phyloP scores from a whole-genome alignment of 2,329 filamentous ascomycete species.

The Phaeomoniella chlamydospora region DNA sequence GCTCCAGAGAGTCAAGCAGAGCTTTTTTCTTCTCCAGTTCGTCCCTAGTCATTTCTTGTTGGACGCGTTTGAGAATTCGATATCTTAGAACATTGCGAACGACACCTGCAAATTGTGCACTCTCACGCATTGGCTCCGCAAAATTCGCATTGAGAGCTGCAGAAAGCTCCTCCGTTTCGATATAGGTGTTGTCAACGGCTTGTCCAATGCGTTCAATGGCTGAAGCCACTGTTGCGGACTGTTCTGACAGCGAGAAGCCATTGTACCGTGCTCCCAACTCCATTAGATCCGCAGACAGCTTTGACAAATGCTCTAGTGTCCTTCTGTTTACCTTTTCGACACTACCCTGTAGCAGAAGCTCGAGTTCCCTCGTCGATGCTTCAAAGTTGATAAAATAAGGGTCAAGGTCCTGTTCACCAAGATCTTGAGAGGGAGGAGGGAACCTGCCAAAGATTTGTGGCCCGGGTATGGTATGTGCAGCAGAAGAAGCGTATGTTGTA shows the following conservation, averaged over 20 bases:
- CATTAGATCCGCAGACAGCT: constrained; percentile 72
- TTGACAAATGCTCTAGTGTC: constrained; percentile 70
- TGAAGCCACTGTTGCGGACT: constrained; percentile 71
- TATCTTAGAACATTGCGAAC: constrained; percentile 82
- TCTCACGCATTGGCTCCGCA: constrained; percentile 94
- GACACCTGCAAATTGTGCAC: constrained; percentile 90
- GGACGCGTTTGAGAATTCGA: constrained; percentile 80
- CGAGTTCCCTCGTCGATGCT: constrained; percentile 78
- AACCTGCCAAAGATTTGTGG: constrained; percentile 63
- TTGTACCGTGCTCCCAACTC: constrained; percentile 95
- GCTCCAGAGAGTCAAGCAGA: constrained; percentile 76
- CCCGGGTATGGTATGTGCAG: constrained; percentile 42
- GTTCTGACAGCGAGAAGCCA: constrained; percentile 88
- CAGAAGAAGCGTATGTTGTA: constrained; percentile 33
- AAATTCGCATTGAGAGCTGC: constrained; percentile 82
- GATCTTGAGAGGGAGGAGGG: constrained; percentile 58
- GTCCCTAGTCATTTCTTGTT: constrained; percentile 93
- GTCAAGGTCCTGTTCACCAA: constrained; percentile 83
- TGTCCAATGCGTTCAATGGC: constrained; percentile 92
- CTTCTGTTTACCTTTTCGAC: constrained; percentile 96
- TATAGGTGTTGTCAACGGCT: constrained; percentile 89
- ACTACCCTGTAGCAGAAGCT: constrained; percentile 72
- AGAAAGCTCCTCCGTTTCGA: constrained; percentile 84
- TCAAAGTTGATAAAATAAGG: constrained; percentile 95
- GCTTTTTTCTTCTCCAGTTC: constrained; percentile 77